Evolutionary conservation across 345 rosid species (phyloP).

Genomic region (Acer negundo): DNA sequence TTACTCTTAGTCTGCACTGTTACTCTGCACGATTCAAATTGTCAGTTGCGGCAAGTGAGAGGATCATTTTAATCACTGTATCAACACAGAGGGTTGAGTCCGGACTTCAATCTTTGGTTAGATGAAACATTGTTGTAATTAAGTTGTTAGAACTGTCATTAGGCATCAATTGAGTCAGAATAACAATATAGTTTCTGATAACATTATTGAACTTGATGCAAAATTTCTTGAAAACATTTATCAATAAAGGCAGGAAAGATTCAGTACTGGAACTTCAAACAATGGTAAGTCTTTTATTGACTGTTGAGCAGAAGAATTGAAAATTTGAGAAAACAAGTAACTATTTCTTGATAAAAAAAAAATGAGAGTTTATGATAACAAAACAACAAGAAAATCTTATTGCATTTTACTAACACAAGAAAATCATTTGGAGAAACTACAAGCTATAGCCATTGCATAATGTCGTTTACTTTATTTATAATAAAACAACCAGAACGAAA

Average conservation of each 20-base stretch:
- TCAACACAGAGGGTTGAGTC: not conserved
- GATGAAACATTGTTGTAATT: not conserved
- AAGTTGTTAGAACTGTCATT: not conserved
- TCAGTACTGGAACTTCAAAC: not conserved
- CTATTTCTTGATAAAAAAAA: too few species aligned
- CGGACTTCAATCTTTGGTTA: not conserved
- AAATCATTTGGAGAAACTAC: too few species aligned
- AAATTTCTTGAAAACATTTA: not conserved
- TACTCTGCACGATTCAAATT: not conserved
- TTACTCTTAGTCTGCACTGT: too few species aligned
- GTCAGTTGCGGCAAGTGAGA: slow-evolving; percentile 4
- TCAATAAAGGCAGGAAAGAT: not conserved
- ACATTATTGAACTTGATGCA: not conserved
- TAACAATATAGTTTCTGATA: not conserved
- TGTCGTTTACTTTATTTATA: not conserved
- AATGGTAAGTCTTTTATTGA: not conserved
- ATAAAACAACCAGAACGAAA: too few species aligned
- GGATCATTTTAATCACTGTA: not conserved
- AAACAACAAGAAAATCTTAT: too few species aligned
- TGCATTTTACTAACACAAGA: too few species aligned
- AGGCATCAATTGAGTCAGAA: not conserved
- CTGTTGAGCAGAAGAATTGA: not conserved
- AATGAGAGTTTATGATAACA: too few species aligned
- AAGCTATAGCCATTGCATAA: not conserved
- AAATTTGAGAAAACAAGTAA: not conserved